A percentile compares a stretch with the other conserved stretches of the same genome.
Evolutionary conservation across 768 basidiomycete genomes (phyloP).

Genomic region (Pleurotus cornucopiae): DNA sequence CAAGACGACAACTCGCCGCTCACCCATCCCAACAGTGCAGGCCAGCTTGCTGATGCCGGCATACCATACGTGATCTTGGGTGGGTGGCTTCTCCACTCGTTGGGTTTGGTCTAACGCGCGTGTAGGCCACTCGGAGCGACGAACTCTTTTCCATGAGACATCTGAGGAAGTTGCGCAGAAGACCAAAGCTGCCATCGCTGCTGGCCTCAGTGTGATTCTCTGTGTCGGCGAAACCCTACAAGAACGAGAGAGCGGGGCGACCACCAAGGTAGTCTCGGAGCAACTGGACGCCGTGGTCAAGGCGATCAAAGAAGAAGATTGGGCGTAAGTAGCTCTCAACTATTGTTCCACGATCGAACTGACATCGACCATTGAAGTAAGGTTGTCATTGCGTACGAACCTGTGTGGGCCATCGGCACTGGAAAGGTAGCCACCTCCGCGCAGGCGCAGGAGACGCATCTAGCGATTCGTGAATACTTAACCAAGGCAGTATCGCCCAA

Average conservation of each 20-base stretch:
- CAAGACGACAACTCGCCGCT: background rate
- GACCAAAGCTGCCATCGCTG: constrained; percentile 77
- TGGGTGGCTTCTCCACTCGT: constrained; percentile 22
- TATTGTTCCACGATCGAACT: background rate
- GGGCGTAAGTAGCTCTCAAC: constrained; percentile 56
- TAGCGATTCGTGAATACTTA: constrained; percentile 76
- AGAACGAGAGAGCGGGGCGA: constrained; percentile 78
- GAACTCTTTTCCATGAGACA: constrained; percentile 87
- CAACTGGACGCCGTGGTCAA: constrained; percentile 79
- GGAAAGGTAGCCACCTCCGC: constrained; percentile 89
- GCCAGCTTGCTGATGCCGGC: constrained; percentile 80
- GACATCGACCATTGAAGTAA: constrained; percentile 40
- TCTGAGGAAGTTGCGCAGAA: constrained; percentile 82
- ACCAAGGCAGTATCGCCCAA: constrained; percentile 54
- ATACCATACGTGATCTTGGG: constrained; percentile 93
- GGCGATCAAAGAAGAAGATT: constrained; percentile 59
- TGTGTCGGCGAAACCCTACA: constrained; percentile 94
- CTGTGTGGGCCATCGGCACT: constrained; percentile 98
- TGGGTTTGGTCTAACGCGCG: constrained; percentile 1
- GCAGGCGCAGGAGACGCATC: constrained; percentile 94
- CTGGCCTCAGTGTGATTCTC: constrained; percentile 81
- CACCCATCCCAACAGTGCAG: constrained; percentile 44
- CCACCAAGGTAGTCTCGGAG: constrained; percentile 71
- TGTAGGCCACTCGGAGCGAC: constrained; percentile 91
- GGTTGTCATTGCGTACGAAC: constrained; percentile 94